Percentiles rank a stretch among this genome's conserved stretches.
phyloP scores from a whole-genome alignment of 164 flowering plant genomes.

The Tetracentron sinense region DNA sequence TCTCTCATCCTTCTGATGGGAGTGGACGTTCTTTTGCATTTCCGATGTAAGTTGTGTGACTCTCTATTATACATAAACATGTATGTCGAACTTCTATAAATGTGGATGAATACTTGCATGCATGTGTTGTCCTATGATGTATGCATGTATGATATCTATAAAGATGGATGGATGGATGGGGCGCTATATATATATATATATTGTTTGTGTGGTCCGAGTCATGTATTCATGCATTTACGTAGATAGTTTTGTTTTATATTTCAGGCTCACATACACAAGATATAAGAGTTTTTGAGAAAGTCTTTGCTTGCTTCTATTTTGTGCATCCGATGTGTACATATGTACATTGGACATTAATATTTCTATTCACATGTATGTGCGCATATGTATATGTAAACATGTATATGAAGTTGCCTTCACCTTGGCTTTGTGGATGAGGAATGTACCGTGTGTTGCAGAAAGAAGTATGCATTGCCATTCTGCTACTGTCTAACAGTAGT shows the following conservation, averaged over 20 bases:
- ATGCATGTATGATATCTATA: neutral
- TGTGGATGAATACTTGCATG: neutral
- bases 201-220: no score
- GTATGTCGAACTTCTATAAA: neutral
- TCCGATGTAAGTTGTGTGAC: constrained; percentile 51
- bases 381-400: neutral
- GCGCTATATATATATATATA: no score
- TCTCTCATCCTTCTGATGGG: constrained; percentile 36
- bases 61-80: neutral
- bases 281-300: no score
- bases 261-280: no score
- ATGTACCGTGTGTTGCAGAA: constrained; percentile 29
- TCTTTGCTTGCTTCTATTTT: no score
- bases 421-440: constrained; percentile 17
- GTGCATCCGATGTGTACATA: no score
- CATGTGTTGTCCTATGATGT: neutral
- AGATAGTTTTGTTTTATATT: no score
- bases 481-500: constrained; percentile 22
- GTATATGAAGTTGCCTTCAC: constrained; percentile 1
- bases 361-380: neutral
- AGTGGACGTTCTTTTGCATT: constrained; percentile 50
- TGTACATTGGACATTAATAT: neutral
- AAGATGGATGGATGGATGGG: neutral
- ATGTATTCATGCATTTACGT: no score
- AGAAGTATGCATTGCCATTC: constrained; percentile 19